phyloP scores from a whole-genome alignment of 1,284 basidiomycete species.

The Heliocybe sulcata region DNA sequence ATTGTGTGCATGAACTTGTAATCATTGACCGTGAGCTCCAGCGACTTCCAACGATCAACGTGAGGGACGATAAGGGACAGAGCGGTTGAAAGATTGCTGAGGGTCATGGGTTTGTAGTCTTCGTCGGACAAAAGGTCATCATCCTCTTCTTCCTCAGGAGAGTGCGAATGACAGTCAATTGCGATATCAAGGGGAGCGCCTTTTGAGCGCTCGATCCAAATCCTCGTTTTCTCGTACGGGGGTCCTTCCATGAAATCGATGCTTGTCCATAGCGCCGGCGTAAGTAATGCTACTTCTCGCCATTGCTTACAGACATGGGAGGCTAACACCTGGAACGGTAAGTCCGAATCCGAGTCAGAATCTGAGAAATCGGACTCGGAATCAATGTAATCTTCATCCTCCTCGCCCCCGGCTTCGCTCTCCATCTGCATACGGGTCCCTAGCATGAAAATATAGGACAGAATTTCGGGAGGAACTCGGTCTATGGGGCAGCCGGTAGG shows the following conservation, averaged over 20 bases:
- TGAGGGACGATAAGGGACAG: conserved; percentile 44
- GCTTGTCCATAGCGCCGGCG: conserved; percentile 26
- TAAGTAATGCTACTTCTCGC: conserved; percentile 23
- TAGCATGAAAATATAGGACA: conserved; percentile 48
- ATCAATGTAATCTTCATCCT: conserved; percentile 15
- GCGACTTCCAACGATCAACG: conserved; percentile 39
- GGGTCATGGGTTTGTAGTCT: conserved; percentile 11
- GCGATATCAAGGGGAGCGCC: conserved; percentile 36
- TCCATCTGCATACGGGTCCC: conserved; percentile 32
- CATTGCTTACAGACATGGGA: conserved; percentile 35
- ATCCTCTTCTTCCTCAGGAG: conserved; percentile 9
- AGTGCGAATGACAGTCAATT: conserved; percentile 32
- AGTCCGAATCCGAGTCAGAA: background rate
- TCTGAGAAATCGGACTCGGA: background rate
- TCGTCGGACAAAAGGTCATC: conserved; percentile 15
- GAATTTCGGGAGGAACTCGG: conserved; percentile 48
- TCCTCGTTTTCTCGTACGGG: conserved; percentile 30
- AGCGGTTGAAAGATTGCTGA: conserved; percentile 29
- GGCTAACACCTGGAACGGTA: conserved; percentile 30
- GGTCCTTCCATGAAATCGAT: conserved; percentile 21
- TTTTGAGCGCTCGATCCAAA: conserved; percentile 39
- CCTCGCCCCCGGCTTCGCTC: conserved; percentile 20
- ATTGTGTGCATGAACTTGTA: conserved; percentile 40
- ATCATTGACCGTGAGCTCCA: conserved; percentile 34
- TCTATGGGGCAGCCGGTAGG: conserved; percentile 45